Conservation (phyloP, 1,284 basidiomycete genomes). For the Sparassis latifolia region DNA sequence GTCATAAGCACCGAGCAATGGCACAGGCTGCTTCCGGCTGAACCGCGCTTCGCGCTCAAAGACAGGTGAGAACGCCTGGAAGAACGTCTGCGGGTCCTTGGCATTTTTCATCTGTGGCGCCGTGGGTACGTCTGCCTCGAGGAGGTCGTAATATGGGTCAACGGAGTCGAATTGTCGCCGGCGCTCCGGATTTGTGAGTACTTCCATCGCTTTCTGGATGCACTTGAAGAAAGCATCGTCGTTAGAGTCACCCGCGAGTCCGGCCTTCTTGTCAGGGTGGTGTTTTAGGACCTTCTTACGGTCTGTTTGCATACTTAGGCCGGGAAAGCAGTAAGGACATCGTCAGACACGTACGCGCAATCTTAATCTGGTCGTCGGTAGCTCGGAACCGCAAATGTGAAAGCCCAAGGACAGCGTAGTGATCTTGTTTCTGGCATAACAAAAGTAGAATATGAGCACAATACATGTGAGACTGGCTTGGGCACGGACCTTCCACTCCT, state of each 20-base stretch:
- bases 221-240: constrained; percentile 99
- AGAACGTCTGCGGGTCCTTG: constrained; percentile 48
- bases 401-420: constrained; percentile 94
- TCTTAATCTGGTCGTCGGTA: constrained; percentile 89
- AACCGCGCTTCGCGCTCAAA: constrained; percentile 92
- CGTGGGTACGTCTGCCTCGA: constrained; percentile 76
- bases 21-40: constrained; percentile 85
- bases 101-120: constrained; percentile 57
- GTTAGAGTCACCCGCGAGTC: constrained; percentile 66
- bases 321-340: background rate
- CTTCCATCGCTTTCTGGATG: constrained; percentile 94
- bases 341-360: constrained; percentile 70
- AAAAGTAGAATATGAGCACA: background rate
- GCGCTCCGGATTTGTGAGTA: constrained; percentile 82
- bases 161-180: constrained; percentile 96
- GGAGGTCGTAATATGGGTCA: constrained; percentile 70
- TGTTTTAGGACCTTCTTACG: constrained; percentile 99
- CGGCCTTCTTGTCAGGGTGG: constrained; percentile 98
- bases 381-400: constrained; percentile 88
- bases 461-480: background rate
- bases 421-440: constrained; percentile 82
- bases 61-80: constrained; percentile 62
- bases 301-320: constrained; percentile 41
- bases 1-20: constrained; percentile 68
- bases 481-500: constrained; percentile 91